Evolutionary conservation across 352 stramenopile species (phyloP).

Genomic region (Aphanomyces cochlioides): DNA sequence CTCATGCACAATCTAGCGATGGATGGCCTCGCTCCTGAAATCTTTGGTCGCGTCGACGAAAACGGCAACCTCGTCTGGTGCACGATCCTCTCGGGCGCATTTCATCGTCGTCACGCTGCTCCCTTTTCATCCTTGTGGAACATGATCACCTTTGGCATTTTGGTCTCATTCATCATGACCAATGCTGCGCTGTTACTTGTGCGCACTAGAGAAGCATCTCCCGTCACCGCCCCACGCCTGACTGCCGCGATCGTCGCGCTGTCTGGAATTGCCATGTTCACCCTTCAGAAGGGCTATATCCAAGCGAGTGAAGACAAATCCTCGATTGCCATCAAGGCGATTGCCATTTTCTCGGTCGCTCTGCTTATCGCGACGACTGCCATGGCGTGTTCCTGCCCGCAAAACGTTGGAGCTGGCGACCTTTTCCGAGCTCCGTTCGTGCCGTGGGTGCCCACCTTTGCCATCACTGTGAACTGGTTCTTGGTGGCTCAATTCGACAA

Average conservation of each 20-base stretch:
- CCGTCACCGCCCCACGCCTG: constrained; percentile 40
- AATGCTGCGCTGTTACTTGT: constrained; percentile 73
- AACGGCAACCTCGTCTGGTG: constrained; percentile 80
- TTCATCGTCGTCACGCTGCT: constrained; percentile 67
- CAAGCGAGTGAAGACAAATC: constrained; percentile 31
- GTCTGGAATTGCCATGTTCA: constrained; percentile 47
- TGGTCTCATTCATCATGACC: constrained; percentile 86
- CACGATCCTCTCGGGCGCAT: constrained; percentile 56
- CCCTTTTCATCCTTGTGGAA: constrained; percentile 81
- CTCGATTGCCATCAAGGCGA: constrained; percentile 36
- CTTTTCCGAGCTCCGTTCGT: constrained; percentile 66
- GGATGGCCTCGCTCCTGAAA: constrained; percentile 88
- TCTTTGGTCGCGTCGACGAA: constrained; percentile 85
- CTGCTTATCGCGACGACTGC: not conserved
- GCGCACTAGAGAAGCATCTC: constrained; percentile 59
- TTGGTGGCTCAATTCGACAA: constrained; percentile 58
- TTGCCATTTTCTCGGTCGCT: not conserved
- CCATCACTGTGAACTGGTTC: constrained; percentile 69
- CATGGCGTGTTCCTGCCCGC: constrained; percentile 44
- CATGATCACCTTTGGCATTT: constrained; percentile 84
- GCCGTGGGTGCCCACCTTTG: constrained; percentile 55
- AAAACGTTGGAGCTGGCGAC: constrained; percentile 43
- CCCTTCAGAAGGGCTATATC: constrained; percentile 67
- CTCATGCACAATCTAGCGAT: constrained; percentile 90
- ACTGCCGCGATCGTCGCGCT: constrained; percentile 41